phyloP scores from a whole-genome alignment of 345 rosid species.

The Heritiera littoralis region DNA sequence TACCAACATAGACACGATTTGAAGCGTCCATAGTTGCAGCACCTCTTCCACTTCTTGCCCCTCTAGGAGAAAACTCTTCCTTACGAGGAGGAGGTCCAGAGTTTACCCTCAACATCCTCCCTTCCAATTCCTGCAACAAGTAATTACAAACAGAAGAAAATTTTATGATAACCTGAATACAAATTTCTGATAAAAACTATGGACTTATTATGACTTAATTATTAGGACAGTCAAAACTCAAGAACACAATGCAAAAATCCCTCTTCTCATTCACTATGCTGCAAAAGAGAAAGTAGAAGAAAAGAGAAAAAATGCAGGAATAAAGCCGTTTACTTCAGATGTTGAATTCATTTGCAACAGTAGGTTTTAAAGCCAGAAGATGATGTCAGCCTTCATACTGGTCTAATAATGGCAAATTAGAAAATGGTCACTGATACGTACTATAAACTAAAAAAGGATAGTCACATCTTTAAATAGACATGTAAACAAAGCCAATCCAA shows the following conservation, averaged over 20 bases:
- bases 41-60: constrained; percentile 14
- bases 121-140: constrained; percentile 76
- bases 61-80: constrained; percentile 50
- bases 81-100: constrained; percentile 76
- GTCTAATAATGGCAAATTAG: neutral
- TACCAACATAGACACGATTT: constrained; percentile 80
- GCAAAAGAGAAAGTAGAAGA: neutral
- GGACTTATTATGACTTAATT: neutral
- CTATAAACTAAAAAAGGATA: neutral
- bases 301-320: neutral
- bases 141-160: constrained; percentile 1
- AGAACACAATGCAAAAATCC: neutral
- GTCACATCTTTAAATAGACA: neutral
- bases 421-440: neutral
- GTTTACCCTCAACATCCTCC: constrained; percentile 85
- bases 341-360: neutral
- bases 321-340: neutral
- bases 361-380: neutral
- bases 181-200: neutral
- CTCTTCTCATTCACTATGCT: neutral
- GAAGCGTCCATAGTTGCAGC: constrained; percentile 32
- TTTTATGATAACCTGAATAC: neutral
- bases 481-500: neutral
- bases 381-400: neutral
- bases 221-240: neutral